Conservation (phyloP, 1,284 basidiomycete genomes). For the Fomitopsis schrenkii region DNA sequence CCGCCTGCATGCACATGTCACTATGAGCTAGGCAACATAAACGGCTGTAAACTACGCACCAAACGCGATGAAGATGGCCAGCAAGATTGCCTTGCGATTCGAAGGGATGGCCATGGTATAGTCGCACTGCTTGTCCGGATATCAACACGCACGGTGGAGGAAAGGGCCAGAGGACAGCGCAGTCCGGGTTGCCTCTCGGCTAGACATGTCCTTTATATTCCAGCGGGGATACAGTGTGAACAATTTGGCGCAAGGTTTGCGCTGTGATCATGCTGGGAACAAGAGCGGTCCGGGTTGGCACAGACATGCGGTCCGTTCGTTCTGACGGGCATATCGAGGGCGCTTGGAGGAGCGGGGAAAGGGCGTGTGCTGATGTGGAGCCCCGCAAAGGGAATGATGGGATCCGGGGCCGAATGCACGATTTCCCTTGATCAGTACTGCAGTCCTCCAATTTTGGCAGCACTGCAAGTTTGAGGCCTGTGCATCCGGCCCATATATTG, state of each 20-base stretch:
- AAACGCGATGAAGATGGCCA: constrained; percentile 60
- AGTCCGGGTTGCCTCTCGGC: background rate
- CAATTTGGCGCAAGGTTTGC: background rate
- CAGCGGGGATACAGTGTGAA: background rate
- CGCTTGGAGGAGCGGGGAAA: background rate
- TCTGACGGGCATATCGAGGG: background rate
- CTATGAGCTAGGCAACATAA: background rate
- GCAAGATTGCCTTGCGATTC: constrained; percentile 53
- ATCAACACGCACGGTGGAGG: background rate
- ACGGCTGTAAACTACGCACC: constrained; percentile 23
- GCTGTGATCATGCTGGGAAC: background rate
- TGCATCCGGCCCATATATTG: too few species aligned
- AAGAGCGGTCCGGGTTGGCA: background rate
- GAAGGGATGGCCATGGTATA: constrained; percentile 39
- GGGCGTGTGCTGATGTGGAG: background rate
- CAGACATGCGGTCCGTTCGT: background rate
- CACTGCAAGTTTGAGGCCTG: too few species aligned
- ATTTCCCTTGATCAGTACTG: background rate
- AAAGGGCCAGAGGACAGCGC: background rate
- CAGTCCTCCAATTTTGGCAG: too few species aligned
- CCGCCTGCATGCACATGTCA: constrained; percentile 27
- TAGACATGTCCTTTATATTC: background rate
- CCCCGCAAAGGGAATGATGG: background rate
- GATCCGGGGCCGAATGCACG: background rate
- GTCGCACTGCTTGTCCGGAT: background rate